Evolutionary conservation across 73 alveolate species (phyloP).

Genomic region (Blepharisma stoltei): DNA sequence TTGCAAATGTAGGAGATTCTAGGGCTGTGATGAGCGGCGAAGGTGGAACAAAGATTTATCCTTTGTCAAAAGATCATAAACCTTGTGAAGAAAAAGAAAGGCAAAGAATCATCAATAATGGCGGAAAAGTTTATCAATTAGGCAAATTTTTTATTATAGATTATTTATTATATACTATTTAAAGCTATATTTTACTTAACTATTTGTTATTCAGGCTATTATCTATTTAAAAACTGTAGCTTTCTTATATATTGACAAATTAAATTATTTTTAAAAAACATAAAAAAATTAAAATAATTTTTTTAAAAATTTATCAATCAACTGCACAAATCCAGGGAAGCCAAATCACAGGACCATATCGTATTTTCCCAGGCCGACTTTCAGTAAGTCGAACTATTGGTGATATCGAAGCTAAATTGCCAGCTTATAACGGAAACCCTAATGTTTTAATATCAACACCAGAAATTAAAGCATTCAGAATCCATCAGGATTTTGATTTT

Average conservation of each 20-base stretch:
- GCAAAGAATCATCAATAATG: slow-evolving; percentile 69
- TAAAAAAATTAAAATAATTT: no score
- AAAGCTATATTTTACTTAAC: background rate
- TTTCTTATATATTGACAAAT: no score
- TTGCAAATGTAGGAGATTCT: slow-evolving; percentile 94
- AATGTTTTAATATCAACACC: slow-evolving; percentile 92
- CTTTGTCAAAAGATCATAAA: slow-evolving; percentile 85
- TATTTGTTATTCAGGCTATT: slow-evolving; percentile 21
- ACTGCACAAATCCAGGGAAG: slow-evolving; percentile 30
- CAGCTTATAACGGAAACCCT: slow-evolving; percentile 91
- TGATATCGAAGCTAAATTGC: slow-evolving; percentile 92
- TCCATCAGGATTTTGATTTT: slow-evolving; percentile 68
- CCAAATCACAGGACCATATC: slow-evolving; percentile 86
- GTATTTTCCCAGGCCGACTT: slow-evolving; percentile 97
- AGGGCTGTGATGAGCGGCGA: slow-evolving; percentile 85
- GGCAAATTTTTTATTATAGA: background rate
- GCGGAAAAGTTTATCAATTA: slow-evolving; percentile 76
- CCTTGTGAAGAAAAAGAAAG: slow-evolving; percentile 80
- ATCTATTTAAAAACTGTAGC: no score
- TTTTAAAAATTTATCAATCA: slow-evolving; percentile 45
- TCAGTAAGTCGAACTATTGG: slow-evolving; percentile 94
- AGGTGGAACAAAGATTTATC: slow-evolving; percentile 57
- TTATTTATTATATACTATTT: background rate
- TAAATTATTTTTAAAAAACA: no score
- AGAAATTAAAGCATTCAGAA: slow-evolving; percentile 81